Percentiles rank a stretch among this genome's conserved stretches.
These are phyloP conservation scores for Beauveria sp. DNA, from an alignment of 2,329 filamentous ascomycete species.

Conservation along the genomic window DNA sequence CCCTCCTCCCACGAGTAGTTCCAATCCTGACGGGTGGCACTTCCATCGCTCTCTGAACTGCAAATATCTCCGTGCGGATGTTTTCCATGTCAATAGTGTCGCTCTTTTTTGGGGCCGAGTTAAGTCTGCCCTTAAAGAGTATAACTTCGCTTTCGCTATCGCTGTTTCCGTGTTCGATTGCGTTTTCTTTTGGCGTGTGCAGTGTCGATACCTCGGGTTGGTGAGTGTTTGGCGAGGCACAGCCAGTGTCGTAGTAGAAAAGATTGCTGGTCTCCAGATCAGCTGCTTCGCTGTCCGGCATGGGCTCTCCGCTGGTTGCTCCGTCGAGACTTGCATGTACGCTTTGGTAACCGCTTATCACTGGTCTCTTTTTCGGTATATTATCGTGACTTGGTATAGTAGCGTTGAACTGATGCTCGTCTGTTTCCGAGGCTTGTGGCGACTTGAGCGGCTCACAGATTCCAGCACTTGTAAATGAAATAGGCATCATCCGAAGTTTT, in stretches of 20 bases:
- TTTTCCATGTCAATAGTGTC: constrained; percentile 17
- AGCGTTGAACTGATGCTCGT: constrained; percentile 22
- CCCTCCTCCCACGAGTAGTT: constrained; percentile 17
- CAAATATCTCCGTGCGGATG: constrained; percentile 27
- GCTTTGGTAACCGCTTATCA: constrained; percentile 16
- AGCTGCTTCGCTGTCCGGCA: background rate
- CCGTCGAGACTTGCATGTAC: constrained; percentile 14
- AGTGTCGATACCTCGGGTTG: background rate
- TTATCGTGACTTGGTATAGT: background rate
- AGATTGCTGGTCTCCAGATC: constrained; percentile 13
- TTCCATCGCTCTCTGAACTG: constrained; percentile 19
- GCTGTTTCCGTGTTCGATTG: constrained; percentile 14
- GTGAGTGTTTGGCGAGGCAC: background rate
- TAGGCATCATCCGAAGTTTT: constrained; percentile 40
- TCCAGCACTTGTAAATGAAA: constrained; percentile 48
- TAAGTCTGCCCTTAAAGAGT: constrained; percentile 48
- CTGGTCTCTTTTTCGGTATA: background rate
- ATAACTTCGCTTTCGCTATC: constrained; percentile 67
- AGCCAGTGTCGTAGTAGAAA: constrained; percentile 30
- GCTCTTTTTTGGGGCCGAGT: background rate
- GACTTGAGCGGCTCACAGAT: constrained; percentile 36
- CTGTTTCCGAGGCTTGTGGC: background rate
- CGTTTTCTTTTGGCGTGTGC: background rate
- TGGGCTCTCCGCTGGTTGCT: background rate
- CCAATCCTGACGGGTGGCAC: background rate